A percentile compares a stretch with the other conserved stretches of the same genome.
Evolutionary conservation across 305 asterid genomes (phyloP).

Genomic region (Fraxinus floribunda): DNA sequence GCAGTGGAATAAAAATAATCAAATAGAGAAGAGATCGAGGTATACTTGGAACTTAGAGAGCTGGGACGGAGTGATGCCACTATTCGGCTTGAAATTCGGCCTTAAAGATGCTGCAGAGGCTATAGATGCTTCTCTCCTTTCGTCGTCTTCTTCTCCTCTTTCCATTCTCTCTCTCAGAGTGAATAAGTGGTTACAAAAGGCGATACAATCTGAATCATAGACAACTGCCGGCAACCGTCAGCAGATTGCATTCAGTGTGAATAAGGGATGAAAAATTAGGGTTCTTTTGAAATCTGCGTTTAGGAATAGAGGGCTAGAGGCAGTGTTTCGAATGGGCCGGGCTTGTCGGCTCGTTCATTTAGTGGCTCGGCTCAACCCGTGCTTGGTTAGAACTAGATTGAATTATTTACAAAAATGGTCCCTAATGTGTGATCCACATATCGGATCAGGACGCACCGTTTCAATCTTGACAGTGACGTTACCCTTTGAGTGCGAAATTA

Average conservation of each 20-base stretch:
- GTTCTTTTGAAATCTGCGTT: not conserved
- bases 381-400: not conserved
- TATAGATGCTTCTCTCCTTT: constrained; percentile 63
- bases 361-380: too few species aligned
- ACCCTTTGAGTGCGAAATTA: too few species aligned
- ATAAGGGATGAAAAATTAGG: not conserved
- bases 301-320: not conserved
- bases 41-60: constrained; percentile 73
- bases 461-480: too few species aligned
- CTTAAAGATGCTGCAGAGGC: constrained; percentile 53
- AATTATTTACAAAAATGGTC: too few species aligned
- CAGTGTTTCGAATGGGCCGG: not conserved
- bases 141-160: constrained; percentile 39
- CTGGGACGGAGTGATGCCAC: constrained; percentile 46
- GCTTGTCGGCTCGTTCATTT: not conserved
- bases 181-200: not conserved
- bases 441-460: too few species aligned
- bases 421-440: too few species aligned
- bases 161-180: constrained; percentile 15
- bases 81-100: constrained; percentile 53
- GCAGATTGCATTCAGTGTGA: not conserved
- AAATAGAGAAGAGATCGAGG: not conserved
- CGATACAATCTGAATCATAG: not conserved
- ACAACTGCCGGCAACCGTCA: not conserved
- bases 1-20: not conserved